Base-by-base conservation (phyloP, 2,329 filamentous ascomycete species). In the Xylaria arbuscula region DNA sequence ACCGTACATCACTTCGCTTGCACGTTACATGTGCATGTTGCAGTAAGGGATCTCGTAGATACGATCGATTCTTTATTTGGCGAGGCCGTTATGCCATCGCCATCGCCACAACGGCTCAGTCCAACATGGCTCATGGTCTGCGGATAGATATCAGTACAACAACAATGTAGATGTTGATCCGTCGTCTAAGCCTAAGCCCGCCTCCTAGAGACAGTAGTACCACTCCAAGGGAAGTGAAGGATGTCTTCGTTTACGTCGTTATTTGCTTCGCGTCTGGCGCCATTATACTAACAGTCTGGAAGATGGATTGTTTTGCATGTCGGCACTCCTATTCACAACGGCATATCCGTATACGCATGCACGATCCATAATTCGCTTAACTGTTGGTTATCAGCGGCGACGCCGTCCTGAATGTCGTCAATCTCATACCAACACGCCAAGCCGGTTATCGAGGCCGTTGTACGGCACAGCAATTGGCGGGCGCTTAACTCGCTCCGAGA, bases 301-400 rank as follows among this genome's bases (percentile, higher is more conserved):
- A 38, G 40, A 64, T 47, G 54, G 36, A 63, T 51, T 56, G n/a
- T 64, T 6, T 28, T 63, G 59, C 48, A 51, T 45, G 45, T 38
- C 40, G 47, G n/a, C 32, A 36, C 19, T 40, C 17, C 61, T 54
- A 45, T 47, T 57, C n/a, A 36, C 28, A 11, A 47, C 54, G 24
- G 28, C 45, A 58, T 69, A 65, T 66, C 38, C 19, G 63, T 69
- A 58, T 62, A 50, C 24, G 55, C 19, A 51, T 54, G 60, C 28
- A 51, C 42, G 63, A 64, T 60, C 47, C 15, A 34, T 47, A 42
- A 56, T 8, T 60, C 48, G 64, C 42, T 57, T 67, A 47, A 13
- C 24, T 38, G 36, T 55, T 58, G 24, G 40, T 56, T 45, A 15
- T 50, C 13, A 40, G 48, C 64, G 64, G 67, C 55, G n/a, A 67